Conservation (phyloP, 2,329 filamentous ascomycete genomes). For the Aureobasidium subglaciale region DNA sequence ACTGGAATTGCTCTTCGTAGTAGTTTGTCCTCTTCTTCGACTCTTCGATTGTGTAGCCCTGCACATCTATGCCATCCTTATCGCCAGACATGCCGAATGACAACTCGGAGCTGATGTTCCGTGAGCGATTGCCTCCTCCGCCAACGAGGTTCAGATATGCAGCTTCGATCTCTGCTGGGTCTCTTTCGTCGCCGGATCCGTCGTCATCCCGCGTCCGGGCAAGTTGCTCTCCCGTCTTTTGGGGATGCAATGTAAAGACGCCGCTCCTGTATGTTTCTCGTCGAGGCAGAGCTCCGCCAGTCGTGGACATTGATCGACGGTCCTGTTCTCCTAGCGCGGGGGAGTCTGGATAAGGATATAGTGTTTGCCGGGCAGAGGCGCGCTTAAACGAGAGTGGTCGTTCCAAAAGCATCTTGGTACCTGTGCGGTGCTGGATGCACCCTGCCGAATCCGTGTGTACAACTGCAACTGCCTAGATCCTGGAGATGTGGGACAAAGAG, state of each 20-base stretch:
- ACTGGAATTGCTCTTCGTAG: slow-evolving; percentile 29
- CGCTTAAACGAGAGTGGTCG: slow-evolving; percentile 13
- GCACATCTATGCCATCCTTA: neutral
- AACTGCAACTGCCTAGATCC: neutral
- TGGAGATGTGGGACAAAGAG: slow-evolving; percentile 6
- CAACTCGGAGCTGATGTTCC: slow-evolving; percentile 10
- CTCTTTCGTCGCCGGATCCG: slow-evolving; percentile 10
- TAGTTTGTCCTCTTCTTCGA: slow-evolving; percentile 26
- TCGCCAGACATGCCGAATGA: slow-evolving; percentile 11
- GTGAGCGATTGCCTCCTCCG: slow-evolving; percentile 6
- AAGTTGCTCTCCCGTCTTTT: slow-evolving; percentile 8
- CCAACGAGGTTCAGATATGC: slow-evolving; percentile 11
- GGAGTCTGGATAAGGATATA: slow-evolving; percentile 13
- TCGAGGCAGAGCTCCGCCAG: slow-evolving; percentile 7
- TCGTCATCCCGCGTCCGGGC: neutral
- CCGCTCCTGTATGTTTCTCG: slow-evolving; percentile 7
- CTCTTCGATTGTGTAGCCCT: slow-evolving; percentile 18
- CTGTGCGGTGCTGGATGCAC: slow-evolving; percentile 6
- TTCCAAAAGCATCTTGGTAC: slow-evolving; percentile 11
- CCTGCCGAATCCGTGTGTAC: slow-evolving; percentile 1
- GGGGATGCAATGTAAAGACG: slow-evolving; percentile 1
- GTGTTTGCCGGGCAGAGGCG: slow-evolving; percentile 11
- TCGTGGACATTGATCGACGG: slow-evolving; percentile 12
- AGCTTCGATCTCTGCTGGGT: slow-evolving; percentile 14
- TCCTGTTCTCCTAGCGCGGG: slow-evolving; percentile 10